Conservation (phyloP, 208 protist genomes). For the Crithidia acanthocephali region DNA sequence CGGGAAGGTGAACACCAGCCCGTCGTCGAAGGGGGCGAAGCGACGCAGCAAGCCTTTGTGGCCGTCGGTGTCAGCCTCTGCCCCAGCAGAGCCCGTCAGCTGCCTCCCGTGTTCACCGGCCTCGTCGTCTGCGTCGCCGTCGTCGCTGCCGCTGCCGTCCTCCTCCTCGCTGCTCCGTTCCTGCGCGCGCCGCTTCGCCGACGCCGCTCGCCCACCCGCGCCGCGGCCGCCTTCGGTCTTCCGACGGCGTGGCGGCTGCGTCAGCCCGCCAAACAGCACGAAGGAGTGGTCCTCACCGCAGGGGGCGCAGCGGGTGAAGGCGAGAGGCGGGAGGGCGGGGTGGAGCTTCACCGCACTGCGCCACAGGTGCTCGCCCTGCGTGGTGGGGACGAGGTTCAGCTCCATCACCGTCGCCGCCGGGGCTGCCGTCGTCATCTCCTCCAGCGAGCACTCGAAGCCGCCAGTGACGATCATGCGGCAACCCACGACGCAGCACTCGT, state of each 20-base stretch:
- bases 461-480: conserved; percentile 76
- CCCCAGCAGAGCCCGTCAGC: neutral
- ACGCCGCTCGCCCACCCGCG: conserved; percentile 16
- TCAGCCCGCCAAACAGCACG: conserved; percentile 81
- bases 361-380: conserved; percentile 62
- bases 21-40: conserved; percentile 61
- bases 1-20: conserved; percentile 70
- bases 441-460: conserved; percentile 68
- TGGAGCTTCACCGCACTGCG: conserved; percentile 32
- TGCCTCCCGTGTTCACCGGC: neutral
- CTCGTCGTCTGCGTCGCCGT: neutral
- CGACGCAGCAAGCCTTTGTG: conserved; percentile 28
- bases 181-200: conserved; percentile 1
- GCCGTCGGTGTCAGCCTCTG: conserved; percentile 5
- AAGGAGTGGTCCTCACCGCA: conserved; percentile 83
- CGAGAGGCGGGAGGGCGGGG: conserved; percentile 62
- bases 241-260: conserved; percentile 26
- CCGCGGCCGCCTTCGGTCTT: conserved; percentile 1
- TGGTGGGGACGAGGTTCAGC: conserved; percentile 68
- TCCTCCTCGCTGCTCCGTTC: neutral
- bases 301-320: conserved; percentile 53
- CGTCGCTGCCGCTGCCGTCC: conserved; percentile 9
- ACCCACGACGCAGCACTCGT: conserved; percentile 74
- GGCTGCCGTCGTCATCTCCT: conserved; percentile 32
- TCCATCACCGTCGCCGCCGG: conserved; percentile 46